A percentile compares a stretch with the other conserved stretches of the same genome.
These are phyloP conservation scores for Rasamsonia emersonii DNA, from an alignment of 2,329 filamentous ascomycete species.

Conservation along the genomic window DNA sequence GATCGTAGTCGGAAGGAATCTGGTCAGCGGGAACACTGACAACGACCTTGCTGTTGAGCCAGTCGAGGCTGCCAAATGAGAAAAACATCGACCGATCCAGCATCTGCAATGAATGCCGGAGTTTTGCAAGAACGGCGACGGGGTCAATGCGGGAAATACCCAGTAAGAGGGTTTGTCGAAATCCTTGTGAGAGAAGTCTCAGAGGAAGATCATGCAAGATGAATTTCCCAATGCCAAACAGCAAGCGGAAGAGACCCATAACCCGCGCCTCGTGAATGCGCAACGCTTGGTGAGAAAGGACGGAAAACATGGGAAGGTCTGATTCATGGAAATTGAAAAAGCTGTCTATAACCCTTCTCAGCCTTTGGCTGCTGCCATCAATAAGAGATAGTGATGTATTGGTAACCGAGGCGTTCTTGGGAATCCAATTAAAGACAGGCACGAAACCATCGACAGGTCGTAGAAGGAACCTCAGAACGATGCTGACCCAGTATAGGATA, in stretches of 20 bases:
- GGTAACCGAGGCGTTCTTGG: conserved; percentile 27
- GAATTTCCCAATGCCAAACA: conserved; percentile 36
- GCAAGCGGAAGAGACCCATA: conserved; percentile 28
- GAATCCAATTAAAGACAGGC: conserved; percentile 28
- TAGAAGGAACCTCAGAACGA: conserved; percentile 24
- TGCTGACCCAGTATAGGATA: conserved; percentile 31
- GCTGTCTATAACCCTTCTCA: conserved; percentile 28
- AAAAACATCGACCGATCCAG: conserved; percentile 14
- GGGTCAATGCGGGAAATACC: conserved; percentile 14
- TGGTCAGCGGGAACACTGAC: conserved; percentile 11
- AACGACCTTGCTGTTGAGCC: conserved; percentile 17
- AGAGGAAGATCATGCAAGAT: conserved; percentile 32
- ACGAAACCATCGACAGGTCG: conserved; percentile 26
- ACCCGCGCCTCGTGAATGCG: conserved; percentile 51
- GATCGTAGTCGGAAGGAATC: conserved; percentile 43
- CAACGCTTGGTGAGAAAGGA: conserved; percentile 64
- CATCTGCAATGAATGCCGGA: conserved; percentile 15
- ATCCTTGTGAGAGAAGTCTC: conserved; percentile 20
- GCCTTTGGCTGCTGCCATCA: conserved; percentile 31
- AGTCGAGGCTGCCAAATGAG: conserved; percentile 18
- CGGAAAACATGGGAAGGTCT: conserved; percentile 69
- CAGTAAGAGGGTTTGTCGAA: conserved; percentile 15
- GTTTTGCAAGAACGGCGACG: conserved; percentile 8
- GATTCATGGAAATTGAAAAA: conserved; percentile 39
- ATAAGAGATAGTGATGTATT: conserved; percentile 34